A percentile compares a stretch with the other conserved stretches of the same genome.
Evolutionary conservation across 768 basidiomycete species (phyloP).

Genomic region (Grammothele lineata): DNA sequence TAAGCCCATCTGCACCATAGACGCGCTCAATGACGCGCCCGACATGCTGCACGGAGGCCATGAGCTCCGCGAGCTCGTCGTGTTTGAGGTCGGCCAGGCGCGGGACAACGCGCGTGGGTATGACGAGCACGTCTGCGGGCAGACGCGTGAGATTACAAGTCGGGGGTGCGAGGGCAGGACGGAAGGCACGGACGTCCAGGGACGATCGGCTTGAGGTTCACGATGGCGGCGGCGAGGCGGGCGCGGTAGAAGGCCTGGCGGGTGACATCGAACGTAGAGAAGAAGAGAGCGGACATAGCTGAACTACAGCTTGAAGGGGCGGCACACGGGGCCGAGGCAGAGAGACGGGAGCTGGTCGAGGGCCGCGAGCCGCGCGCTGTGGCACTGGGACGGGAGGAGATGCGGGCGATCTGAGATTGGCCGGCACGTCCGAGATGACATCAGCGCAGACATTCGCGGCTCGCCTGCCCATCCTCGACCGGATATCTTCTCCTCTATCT

Average conservation of each 20-base stretch:
- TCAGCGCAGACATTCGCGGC: slow-evolving; percentile 4
- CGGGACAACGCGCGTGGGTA: slow-evolving; percentile 46
- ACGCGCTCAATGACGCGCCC: slow-evolving; percentile 76
- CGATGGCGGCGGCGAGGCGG: slow-evolving; percentile 74
- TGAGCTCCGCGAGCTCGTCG: slow-evolving; percentile 74
- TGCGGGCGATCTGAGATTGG: too few species aligned
- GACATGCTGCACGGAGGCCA: slow-evolving; percentile 74
- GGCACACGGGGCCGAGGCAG: not conserved
- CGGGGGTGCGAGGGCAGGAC: not conserved
- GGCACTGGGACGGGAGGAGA: too few species aligned
- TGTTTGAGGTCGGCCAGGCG: slow-evolving; percentile 44
- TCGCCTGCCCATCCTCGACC: too few species aligned
- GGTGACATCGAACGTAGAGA: slow-evolving; percentile 78
- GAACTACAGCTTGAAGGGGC: too few species aligned
- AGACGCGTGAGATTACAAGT: slow-evolving; percentile 28
- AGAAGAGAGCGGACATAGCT: slow-evolving; percentile 41
- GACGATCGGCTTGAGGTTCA: slow-evolving; percentile 92
- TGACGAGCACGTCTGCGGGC: slow-evolving; percentile 50
- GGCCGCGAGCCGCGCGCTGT: too few species aligned
- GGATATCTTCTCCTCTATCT: not conserved
- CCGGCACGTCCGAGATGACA: slow-evolving; percentile 7
- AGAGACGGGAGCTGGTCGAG: not conserved
- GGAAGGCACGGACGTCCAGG: slow-evolving; percentile 76
- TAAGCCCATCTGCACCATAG: slow-evolving; percentile 80
- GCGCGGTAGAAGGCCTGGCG: slow-evolving; percentile 71